A percentile compares a stretch with the other conserved stretches of the same genome.
Conservation (phyloP, 73 alveolate genomes). For the Diophrys sp. region DNA sequence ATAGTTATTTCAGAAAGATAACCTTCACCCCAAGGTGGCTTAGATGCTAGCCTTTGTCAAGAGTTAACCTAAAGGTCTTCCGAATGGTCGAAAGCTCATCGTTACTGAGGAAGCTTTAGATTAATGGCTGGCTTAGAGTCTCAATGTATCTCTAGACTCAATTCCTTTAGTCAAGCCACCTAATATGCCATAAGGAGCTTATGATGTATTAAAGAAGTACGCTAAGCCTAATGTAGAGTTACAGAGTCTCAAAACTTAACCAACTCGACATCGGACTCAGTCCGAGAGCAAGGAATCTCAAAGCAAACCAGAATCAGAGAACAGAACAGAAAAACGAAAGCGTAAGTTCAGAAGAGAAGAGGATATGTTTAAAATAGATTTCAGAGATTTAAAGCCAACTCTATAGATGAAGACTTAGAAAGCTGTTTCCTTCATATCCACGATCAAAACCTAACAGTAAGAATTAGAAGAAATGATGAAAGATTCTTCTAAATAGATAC, state of each 20-base stretch:
- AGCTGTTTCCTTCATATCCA: neutral
- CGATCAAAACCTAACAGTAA: neutral
- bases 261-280: neutral
- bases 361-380: neutral
- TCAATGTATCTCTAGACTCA: neutral
- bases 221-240: neutral
- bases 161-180: neutral
- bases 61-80: no score
- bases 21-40: no score
- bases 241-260: neutral
- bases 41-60: no score
- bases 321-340: neutral
- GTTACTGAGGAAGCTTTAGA: conserved; percentile 2
- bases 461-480: neutral
- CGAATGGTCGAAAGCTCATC: neutral
- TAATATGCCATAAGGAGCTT: neutral
- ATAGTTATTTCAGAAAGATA: no score
- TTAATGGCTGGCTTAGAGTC: neutral
- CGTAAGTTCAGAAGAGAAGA: neutral
- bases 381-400: conserved; percentile 3
- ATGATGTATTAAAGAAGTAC: neutral
- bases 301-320: neutral
- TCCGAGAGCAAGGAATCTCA: neutral
- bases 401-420: neutral
- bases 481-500: neutral